Evolutionary conservation across 768 basidiomycete genomes (phyloP).

Genomic region (Pleurotus cornucopiae): DNA sequence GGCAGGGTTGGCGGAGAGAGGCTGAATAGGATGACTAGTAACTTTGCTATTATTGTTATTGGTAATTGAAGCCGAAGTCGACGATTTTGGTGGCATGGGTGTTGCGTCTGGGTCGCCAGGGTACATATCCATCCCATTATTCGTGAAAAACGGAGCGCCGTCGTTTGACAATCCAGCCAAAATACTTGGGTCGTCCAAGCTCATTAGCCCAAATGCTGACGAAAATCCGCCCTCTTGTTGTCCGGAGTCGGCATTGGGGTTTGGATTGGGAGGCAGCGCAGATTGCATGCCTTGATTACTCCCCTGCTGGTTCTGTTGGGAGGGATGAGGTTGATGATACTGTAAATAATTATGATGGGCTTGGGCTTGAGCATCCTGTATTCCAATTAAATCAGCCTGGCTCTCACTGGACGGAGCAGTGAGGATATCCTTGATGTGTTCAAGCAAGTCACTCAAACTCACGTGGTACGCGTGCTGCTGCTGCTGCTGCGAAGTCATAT

Average conservation of each 20-base stretch:
- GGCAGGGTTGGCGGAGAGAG: slow-evolving; percentile 12
- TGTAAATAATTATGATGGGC: slow-evolving; percentile 2
- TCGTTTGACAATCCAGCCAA: slow-evolving; percentile 58
- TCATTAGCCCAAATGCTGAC: slow-evolving; percentile 71
- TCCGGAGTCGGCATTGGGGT: background rate
- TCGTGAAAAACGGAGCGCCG: slow-evolving; percentile 59
- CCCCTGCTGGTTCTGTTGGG: background rate
- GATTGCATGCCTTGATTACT: background rate
- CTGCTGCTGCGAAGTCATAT: slow-evolving; percentile 11
- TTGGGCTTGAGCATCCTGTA: slow-evolving; percentile 5
- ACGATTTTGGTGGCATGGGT: slow-evolving; percentile 33
- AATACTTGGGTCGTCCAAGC: slow-evolving; percentile 68
- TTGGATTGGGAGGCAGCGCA: background rate
- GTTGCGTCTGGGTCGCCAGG: slow-evolving; percentile 41
- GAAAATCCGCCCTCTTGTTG: slow-evolving; percentile 38
- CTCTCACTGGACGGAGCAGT: background rate
- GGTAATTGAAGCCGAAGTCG: background rate
- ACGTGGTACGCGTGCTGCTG: slow-evolving; percentile 21
- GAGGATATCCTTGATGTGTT: slow-evolving; percentile 3
- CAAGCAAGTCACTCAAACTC: slow-evolving; percentile 18
- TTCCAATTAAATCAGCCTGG: background rate
- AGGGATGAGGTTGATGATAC: background rate
- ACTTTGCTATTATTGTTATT: background rate
- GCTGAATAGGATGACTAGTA: slow-evolving; percentile 17
- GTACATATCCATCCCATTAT: slow-evolving; percentile 10